These are phyloP conservation scores for Pseudogymnoascus sp. DNA, from an alignment of 2,329 filamentous ascomycete genomes.

Conservation along the genomic window DNA sequence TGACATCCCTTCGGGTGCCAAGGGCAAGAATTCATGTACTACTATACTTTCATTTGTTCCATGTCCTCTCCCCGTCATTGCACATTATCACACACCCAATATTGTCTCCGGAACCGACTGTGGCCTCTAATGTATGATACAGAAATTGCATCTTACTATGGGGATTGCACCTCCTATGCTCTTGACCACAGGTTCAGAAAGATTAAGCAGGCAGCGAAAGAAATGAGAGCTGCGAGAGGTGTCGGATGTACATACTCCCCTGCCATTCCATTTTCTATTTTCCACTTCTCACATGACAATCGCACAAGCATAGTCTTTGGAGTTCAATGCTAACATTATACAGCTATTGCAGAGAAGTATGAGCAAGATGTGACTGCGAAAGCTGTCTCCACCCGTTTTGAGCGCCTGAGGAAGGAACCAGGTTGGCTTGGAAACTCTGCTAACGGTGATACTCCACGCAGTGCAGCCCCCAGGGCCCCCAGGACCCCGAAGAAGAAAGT, in stretches of 20 bases:
- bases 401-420: constrained; percentile 21
- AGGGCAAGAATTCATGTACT: constrained; percentile 10
- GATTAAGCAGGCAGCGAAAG: constrained; percentile 24
- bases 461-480: neutral
- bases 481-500: constrained; percentile 6
- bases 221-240: constrained; percentile 15
- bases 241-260: constrained; percentile 12
- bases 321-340: constrained; percentile 21
- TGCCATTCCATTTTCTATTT: constrained; percentile 16
- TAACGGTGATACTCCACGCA: neutral
- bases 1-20: constrained; percentile 14
- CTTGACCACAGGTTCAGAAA: constrained; percentile 25
- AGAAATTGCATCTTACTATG: constrained; percentile 21
- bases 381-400: constrained; percentile 24
- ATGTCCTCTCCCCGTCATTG: neutral
- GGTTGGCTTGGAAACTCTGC: constrained; percentile 14
- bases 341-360: constrained; percentile 24
- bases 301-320: constrained; percentile 13
- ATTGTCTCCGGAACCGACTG: neutral
- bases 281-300: constrained; percentile 11
- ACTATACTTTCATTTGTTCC: neutral
- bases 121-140: constrained; percentile 14
- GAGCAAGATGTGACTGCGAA: constrained; percentile 23
- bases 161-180: constrained; percentile 19
- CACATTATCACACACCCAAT: constrained; percentile 10